phyloP scores from a whole-genome alignment of 306 rosid genomes.

The Luffa aegyptiaca region DNA sequence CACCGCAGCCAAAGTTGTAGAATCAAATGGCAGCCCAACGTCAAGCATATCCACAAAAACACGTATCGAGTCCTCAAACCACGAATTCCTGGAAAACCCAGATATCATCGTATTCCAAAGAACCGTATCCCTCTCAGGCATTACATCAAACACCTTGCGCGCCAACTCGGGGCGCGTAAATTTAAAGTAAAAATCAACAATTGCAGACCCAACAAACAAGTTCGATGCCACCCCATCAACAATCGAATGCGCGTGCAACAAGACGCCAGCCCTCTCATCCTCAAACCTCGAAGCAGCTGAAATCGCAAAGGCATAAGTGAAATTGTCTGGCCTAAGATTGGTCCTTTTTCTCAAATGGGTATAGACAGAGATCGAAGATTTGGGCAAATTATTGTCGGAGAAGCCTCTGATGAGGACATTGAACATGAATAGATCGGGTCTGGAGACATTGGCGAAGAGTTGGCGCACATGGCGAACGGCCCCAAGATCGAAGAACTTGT shows the following conservation, averaged over 20 bases:
- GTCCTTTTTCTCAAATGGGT: constrained; percentile 42
- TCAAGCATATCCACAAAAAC: constrained; percentile 50
- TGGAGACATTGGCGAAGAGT: constrained; percentile 54
- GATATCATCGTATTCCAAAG: constrained; percentile 77
- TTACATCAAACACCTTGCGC: constrained; percentile 70
- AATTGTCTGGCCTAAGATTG: constrained; percentile 49
- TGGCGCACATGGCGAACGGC: constrained; percentile 54
- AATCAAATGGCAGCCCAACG: constrained; percentile 36
- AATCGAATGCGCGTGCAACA: constrained; percentile 55
- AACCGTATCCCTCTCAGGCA: constrained; percentile 55
- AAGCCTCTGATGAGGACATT: constrained; percentile 70
- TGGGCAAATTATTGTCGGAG: constrained; percentile 36
- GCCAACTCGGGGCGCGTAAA: constrained; percentile 45
- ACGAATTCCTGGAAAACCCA: constrained; percentile 57
- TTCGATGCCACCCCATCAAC: constrained; percentile 52
- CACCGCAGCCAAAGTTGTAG: constrained; percentile 46
- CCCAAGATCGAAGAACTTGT: constrained; percentile 58
- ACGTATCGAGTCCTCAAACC: constrained; percentile 29
- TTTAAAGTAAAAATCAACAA: constrained; percentile 54
- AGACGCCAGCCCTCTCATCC: constrained; percentile 31
- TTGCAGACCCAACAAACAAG: constrained; percentile 54
- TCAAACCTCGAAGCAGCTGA: constrained; percentile 39
- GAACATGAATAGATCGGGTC: constrained; percentile 73
- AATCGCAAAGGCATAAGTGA: constrained; percentile 49
- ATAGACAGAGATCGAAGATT: constrained; percentile 48